These are phyloP conservation scores for Lecanicillium sp. DNA, from an alignment of 2,329 filamentous ascomycete species.

Conservation along the genomic window DNA sequence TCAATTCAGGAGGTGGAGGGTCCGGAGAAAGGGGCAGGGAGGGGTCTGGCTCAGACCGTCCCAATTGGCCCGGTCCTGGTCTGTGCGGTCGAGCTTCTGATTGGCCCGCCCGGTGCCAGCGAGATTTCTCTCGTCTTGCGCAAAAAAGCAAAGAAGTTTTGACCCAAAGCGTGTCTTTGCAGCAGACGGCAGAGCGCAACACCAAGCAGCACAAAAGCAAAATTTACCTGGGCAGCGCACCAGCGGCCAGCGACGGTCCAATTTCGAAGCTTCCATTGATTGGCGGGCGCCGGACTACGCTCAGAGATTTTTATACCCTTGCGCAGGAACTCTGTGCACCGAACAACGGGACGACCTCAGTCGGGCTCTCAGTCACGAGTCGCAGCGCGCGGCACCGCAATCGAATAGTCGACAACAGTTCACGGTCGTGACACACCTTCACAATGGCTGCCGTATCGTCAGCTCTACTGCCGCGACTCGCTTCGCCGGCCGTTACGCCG, in stretches of 20 bases:
- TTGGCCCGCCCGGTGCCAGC: constrained; percentile 1
- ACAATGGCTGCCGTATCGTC: constrained; percentile 37
- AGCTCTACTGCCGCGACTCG: constrained; percentile 49
- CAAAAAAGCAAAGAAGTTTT: constrained; percentile 6
- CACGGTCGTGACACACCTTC: constrained; percentile 7
- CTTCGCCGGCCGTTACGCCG: constrained; percentile 31
- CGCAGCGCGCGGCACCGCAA: no score
- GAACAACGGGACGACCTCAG: no score
- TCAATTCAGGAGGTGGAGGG: constrained; percentile 8
- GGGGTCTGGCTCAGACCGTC: constrained; percentile 2
- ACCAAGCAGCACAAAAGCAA: neutral
- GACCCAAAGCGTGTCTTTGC: neutral
- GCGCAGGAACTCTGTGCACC: no score
- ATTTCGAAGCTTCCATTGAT: constrained; percentile 1
- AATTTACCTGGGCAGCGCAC: neutral
- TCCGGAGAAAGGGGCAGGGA: constrained; percentile 6
- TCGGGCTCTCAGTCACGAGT: no score
- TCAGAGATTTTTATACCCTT: neutral
- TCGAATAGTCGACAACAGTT: no score
- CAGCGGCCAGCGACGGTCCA: constrained; percentile 7
- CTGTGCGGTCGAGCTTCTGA: constrained; percentile 5
- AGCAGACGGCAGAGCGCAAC: neutral
- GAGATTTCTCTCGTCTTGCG: neutral
- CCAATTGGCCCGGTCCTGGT: constrained; percentile 7
- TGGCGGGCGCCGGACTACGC: constrained; percentile 4